Evolutionary conservation across 1,284 basidiomycete genomes (phyloP).

Genomic region (Marasmius oreades): DNA sequence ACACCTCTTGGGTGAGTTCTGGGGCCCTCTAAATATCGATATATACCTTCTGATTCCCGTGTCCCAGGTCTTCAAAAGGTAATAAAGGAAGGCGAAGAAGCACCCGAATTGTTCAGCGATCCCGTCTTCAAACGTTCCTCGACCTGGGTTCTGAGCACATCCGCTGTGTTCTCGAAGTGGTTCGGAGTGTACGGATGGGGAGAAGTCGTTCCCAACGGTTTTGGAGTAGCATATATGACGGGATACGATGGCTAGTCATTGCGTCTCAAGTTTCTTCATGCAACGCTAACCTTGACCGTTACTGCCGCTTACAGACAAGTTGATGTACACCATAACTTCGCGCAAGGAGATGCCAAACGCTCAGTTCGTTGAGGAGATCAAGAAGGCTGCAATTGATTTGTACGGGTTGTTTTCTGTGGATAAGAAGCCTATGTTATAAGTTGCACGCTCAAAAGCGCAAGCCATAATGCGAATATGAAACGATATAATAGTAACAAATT

Average conservation of each 20-base stretch:
- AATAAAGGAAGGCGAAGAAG: conserved; percentile 55
- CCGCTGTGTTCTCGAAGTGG: conserved; percentile 79
- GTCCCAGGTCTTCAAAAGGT: conserved; percentile 63
- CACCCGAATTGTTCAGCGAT: conserved; percentile 70
- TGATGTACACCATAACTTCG: conserved; percentile 82
- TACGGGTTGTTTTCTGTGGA: conserved; percentile 26
- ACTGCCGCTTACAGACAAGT: conserved; percentile 44
- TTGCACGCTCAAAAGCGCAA: no score
- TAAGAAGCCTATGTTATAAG: no score
- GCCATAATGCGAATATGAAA: no score
- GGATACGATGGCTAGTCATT: conserved; percentile 32
- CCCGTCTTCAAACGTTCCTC: conserved; percentile 64
- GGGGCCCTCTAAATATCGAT: not conserved
- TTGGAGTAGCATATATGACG: conserved; percentile 60
- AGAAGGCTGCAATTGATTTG: conserved; percentile 63
- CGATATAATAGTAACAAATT: no score
- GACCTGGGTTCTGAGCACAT: conserved; percentile 81
- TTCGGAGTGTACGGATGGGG: conserved; percentile 86
- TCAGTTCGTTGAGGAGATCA: conserved; percentile 63
- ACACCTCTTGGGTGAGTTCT: conserved; percentile 68
- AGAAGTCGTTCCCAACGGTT: conserved; percentile 70
- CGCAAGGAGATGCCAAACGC: conserved; percentile 73
- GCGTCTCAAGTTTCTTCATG: not conserved
- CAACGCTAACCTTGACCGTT: conserved; percentile 1
- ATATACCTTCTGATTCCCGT: conserved; percentile 2